Percentiles rank a stretch among this genome's conserved stretches.
Evolutionary conservation across 1,139 yeast species (phyloP).

Genomic region (Kodamaea fungicola): DNA sequence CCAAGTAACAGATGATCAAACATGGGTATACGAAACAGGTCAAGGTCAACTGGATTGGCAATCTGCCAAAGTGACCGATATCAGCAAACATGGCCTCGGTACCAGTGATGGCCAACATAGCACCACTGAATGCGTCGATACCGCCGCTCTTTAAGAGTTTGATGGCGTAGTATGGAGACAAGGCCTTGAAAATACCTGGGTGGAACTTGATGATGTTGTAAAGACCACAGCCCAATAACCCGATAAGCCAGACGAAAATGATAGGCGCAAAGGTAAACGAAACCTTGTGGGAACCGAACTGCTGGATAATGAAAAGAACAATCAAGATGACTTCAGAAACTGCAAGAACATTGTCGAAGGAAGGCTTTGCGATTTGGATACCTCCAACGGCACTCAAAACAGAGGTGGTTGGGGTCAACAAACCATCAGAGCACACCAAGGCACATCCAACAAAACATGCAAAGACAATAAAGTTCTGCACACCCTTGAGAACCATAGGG

Average conservation of each 20-base stretch:
- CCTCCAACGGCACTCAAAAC: constrained; percentile 52
- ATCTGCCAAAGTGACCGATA: constrained; percentile 51
- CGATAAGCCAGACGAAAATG: constrained; percentile 47
- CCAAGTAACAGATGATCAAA: constrained; percentile 49
- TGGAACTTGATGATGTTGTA: constrained; percentile 38
- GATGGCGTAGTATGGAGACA: constrained; percentile 52
- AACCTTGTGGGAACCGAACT: constrained; percentile 43
- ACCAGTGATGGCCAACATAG: constrained; percentile 57
- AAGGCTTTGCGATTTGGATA: constrained; percentile 44
- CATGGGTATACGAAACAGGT: constrained; percentile 48
- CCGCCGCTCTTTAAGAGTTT: constrained; percentile 35
- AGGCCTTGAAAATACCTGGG: constrained; percentile 45
- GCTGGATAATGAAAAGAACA: constrained; percentile 42
- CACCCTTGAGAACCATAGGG: constrained; percentile 21
- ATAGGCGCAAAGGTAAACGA: constrained; percentile 52
- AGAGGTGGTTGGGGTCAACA: constrained; percentile 61
- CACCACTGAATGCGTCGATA: constrained; percentile 46
- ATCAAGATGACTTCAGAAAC: constrained; percentile 49
- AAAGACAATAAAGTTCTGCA: constrained; percentile 32
- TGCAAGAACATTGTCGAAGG: constrained; percentile 40
- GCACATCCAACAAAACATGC: constrained; percentile 54
- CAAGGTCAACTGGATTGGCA: constrained; percentile 48
- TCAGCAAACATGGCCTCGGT: constrained; percentile 65
- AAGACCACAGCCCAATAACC: constrained; percentile 44
- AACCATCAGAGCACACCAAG: constrained; percentile 55